Conservation (phyloP, 139 green algal genomes). For the Chlamydomonas incerta region DNA sequence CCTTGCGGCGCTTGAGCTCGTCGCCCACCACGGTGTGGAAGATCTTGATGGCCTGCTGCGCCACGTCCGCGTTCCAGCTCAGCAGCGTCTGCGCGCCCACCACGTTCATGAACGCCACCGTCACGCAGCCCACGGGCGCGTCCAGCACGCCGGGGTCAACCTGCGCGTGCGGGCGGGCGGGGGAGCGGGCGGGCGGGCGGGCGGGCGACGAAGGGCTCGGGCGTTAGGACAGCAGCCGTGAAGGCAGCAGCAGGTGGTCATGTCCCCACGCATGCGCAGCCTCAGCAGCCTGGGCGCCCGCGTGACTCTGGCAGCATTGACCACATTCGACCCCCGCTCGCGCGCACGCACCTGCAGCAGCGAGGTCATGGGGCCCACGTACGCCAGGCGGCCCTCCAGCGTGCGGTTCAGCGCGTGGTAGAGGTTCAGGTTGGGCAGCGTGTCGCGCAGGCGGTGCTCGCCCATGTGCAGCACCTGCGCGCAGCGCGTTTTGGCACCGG, state of each 20-base stretch:
- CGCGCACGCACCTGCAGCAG: slow-evolving; percentile 24
- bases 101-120: slow-evolving; percentile 56
- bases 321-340: too few relatives aligned
- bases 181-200: too few relatives aligned
- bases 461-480: slow-evolving; percentile 59
- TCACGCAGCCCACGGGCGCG: slow-evolving; percentile 53
- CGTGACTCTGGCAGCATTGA: too few relatives aligned
- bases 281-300: too few relatives aligned
- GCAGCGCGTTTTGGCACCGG: too few relatives aligned
- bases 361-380: slow-evolving; percentile 36
- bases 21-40: slow-evolving; percentile 54
- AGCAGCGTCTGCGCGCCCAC: slow-evolving; percentile 60
- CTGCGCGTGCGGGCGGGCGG: neutral
- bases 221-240: too few relatives aligned
- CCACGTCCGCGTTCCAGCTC: slow-evolving; percentile 52
- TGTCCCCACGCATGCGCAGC: too few relatives aligned
- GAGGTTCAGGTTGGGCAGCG: slow-evolving; percentile 43
- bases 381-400: slow-evolving; percentile 49
- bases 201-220: too few relatives aligned
- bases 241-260: too few relatives aligned
- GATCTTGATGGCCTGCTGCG: slow-evolving; percentile 48
- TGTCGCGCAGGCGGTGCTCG: slow-evolving; percentile 48
- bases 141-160: slow-evolving; percentile 44
- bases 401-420: slow-evolving; percentile 56
- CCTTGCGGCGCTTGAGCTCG: slow-evolving; percentile 37